Conservation (phyloP, 768 basidiomycete species). For the Strobilomyces dryophilus region DNA sequence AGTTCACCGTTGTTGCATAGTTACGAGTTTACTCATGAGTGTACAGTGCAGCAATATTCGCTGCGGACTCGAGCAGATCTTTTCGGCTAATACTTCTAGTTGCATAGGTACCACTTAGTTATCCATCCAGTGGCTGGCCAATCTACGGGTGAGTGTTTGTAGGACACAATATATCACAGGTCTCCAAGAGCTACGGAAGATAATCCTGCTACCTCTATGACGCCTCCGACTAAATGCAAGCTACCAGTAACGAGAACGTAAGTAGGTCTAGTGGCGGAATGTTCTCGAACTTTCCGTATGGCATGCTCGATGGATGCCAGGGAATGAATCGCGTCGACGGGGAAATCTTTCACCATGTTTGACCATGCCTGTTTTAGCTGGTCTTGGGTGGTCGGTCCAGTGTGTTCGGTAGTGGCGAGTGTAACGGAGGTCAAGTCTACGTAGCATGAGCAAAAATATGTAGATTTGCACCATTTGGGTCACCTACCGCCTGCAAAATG, state of each 20-base stretch:
- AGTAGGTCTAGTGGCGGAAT: constrained; percentile 31
- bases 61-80: background rate
- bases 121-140: constrained; percentile 1
- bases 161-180: constrained; percentile 5
- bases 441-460: background rate
- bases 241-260: constrained; percentile 90
- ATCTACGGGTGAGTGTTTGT: background rate
- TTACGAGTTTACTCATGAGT: background rate
- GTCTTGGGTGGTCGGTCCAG: constrained; percentile 67
- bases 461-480: background rate
- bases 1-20: background rate
- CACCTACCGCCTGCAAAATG: constrained; percentile 82
- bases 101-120: constrained; percentile 1
- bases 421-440: constrained; percentile 76
- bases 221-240: constrained; percentile 89
- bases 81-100: background rate
- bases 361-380: constrained; percentile 75
- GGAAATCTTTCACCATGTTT: constrained; percentile 55
- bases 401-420: constrained; percentile 57
- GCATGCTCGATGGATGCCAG: constrained; percentile 89
- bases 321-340: constrained; percentile 63
- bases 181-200: constrained; percentile 60
- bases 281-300: constrained; percentile 54
- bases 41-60: background rate
- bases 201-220: constrained; percentile 86